Percentiles rank a stretch among this genome's conserved stretches.
phyloP scores from a whole-genome alignment of 192 early-diverging fungal genomes.

The Coemansia sp. region DNA sequence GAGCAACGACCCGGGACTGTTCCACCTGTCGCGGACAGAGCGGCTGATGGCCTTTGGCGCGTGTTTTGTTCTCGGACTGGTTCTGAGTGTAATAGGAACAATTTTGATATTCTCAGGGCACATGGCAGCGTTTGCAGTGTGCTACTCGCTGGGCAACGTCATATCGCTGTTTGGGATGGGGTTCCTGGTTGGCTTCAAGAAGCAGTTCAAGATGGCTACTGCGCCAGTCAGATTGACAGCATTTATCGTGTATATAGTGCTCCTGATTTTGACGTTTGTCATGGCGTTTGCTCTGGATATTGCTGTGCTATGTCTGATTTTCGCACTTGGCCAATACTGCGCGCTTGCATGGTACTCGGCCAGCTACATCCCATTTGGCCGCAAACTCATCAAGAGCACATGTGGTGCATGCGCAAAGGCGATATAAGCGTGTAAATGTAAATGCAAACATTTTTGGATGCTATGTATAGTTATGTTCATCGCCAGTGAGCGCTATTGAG shows the following conservation, averaged over 20 bases:
- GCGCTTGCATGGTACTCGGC: slow-evolving; percentile 87
- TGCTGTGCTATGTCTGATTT: slow-evolving; percentile 73
- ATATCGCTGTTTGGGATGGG: slow-evolving; percentile 82
- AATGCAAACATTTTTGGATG: no score
- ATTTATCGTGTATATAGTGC: slow-evolving; percentile 66
- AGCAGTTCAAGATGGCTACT: slow-evolving; percentile 85
- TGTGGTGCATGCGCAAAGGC: slow-evolving; percentile 57
- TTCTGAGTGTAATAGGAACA: slow-evolving; percentile 75
- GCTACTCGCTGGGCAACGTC: slow-evolving; percentile 90
- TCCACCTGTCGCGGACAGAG: slow-evolving; percentile 49
- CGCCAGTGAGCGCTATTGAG: no score
- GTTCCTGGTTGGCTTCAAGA: slow-evolving; percentile 83
- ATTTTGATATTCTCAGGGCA: slow-evolving; percentile 56
- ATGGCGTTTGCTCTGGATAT: slow-evolving; percentile 67
- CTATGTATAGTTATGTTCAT: no score
- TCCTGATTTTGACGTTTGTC: slow-evolving; percentile 72
- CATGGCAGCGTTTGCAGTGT: slow-evolving; percentile 77
- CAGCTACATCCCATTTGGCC: slow-evolving; percentile 92
- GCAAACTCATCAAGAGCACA: slow-evolving; percentile 60
- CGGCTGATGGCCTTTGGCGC: slow-evolving; percentile 49
- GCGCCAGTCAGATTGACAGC: slow-evolving; percentile 75
- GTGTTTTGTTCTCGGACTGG: slow-evolving; percentile 78
- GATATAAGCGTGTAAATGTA: slow-evolving; percentile 11
- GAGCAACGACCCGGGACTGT: slow-evolving; percentile 47
- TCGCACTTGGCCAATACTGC: slow-evolving; percentile 83